phyloP scores from a whole-genome alignment of 441 rosid species.

The Melastoma candidum region DNA sequence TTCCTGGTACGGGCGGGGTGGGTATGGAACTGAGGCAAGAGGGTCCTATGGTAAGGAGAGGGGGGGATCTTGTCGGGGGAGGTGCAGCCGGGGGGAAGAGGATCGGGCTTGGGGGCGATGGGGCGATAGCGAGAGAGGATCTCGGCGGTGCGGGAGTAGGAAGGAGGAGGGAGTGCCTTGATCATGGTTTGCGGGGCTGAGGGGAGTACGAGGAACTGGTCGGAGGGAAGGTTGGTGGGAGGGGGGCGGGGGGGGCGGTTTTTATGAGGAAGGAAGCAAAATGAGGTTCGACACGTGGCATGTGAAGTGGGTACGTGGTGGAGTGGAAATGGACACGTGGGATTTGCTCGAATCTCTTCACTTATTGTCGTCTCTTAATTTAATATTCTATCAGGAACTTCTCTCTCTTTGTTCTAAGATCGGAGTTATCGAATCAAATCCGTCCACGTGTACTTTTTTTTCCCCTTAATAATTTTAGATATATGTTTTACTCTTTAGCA shows the following conservation, averaged over 20 bases:
- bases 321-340: conserved; percentile 48
- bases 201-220: neutral
- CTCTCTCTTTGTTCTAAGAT: no score
- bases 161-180: conserved; percentile 46
- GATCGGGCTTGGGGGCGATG: conserved; percentile 79
- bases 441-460: no score
- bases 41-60: conserved; percentile 64
- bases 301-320: conserved; percentile 54
- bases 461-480: no score
- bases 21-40: conserved; percentile 81
- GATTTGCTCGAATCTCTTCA: conserved; percentile 7
- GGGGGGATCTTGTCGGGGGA: conserved; percentile 45
- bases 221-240: conserved; percentile 7
- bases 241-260: conserved; percentile 7
- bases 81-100: conserved; percentile 8
- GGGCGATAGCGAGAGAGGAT: conserved; percentile 89
- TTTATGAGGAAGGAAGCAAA: conserved; percentile 16
- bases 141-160: conserved; percentile 49
- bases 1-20: conserved; percentile 80
- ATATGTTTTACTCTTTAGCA: no score
- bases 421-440: no score
- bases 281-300: conserved; percentile 45
- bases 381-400: no score
- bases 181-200: conserved; percentile 32
- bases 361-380: no score